A percentile compares a stretch with the other conserved stretches of the same genome.
Conservation (phyloP, 2,329 filamentous ascomycete genomes). For the Xylaria sp. region DNA sequence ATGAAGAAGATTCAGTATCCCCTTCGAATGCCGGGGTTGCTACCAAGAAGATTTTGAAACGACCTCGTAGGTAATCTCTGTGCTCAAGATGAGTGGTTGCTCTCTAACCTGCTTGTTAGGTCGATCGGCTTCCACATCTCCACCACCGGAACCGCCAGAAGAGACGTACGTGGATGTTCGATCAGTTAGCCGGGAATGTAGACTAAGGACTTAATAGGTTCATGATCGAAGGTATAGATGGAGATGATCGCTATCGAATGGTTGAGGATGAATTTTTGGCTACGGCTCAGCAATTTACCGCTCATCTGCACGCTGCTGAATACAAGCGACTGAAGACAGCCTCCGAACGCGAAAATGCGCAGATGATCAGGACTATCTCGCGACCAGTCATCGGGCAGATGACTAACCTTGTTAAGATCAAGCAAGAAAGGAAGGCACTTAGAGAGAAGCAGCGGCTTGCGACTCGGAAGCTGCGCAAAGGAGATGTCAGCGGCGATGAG, state of each 20-base stretch:
- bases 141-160: conserved; percentile 60
- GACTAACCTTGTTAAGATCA: conserved; percentile 52
- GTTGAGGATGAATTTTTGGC: conserved; percentile 83
- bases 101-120: conserved; percentile 38
- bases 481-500: conserved; percentile 41
- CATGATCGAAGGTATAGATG: conserved; percentile 72
- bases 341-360: conserved; percentile 66
- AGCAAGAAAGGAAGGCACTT: conserved; percentile 52
- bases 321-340: conserved; percentile 74
- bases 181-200: neutral
- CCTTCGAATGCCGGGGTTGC: conserved; percentile 25
- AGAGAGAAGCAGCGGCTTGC: conserved; percentile 52
- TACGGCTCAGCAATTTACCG: conserved; percentile 76
- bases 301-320: conserved; percentile 80
- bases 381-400: conserved; percentile 61
- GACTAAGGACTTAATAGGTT: conserved; percentile 55
- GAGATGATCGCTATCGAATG: conserved; percentile 83
- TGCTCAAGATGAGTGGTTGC: neutral
- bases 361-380: conserved; percentile 62
- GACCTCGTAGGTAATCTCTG: conserved; percentile 22
- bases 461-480: conserved; percentile 43
- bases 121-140: conserved; percentile 62
- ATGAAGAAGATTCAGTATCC: conserved; percentile 21
- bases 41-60: conserved; percentile 30
- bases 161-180: conserved; percentile 55